Base-by-base conservation (phyloP, 2,329 filamentous ascomycete genomes). In the Ascochyta pisi region DNA sequence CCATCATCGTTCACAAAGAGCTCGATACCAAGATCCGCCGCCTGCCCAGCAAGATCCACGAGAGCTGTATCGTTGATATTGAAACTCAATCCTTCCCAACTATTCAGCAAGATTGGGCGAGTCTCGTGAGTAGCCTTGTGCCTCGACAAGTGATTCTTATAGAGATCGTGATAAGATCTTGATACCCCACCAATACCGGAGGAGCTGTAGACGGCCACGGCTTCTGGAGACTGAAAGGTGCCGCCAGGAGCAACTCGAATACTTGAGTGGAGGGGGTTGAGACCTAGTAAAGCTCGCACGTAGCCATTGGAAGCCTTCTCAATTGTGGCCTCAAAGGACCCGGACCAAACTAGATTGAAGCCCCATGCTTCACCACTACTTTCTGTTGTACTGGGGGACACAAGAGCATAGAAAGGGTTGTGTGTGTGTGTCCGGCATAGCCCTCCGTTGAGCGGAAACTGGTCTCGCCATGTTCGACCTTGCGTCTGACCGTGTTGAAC, bases 1-100 rank as follows among this genome's bases (percentile, higher is more conserved):
- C 80, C 54, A 54, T 89, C 86, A 39, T 89, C 86, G 42, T 86
- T 81, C 0, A 89, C 86, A 40, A 89, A 86, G 0, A 89, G 79
- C 59, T 83, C 82, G n/a, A 84, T 80, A 1, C 86, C 86, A 1
- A 89, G 77, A 2, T 80, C 78, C 0, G 86, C 84, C 0, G 86
- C 80, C 59, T 85, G 80, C 37, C 82, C 65, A 0, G 86, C 86
- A 0, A 89, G 76, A 0, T 77, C 75, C 27, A 84, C 81, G 29
- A 89, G 80, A 0, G 79, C 82, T 13, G 76, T 81, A 44, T 84
- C 76, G 61, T 88, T 85, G 68, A 82, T 84, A 60, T 86, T 72
- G 62, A 86, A 87, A 13, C 79, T 78, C 0, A 88, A 75, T 0
- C 85, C 86, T 66, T 89, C 86, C 86, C 86, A 89, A 34, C 84